These are phyloP conservation scores for Aspergillus fumigatus DNA, from an alignment of 2,329 filamentous ascomycete species.

Conservation along the genomic window DNA sequence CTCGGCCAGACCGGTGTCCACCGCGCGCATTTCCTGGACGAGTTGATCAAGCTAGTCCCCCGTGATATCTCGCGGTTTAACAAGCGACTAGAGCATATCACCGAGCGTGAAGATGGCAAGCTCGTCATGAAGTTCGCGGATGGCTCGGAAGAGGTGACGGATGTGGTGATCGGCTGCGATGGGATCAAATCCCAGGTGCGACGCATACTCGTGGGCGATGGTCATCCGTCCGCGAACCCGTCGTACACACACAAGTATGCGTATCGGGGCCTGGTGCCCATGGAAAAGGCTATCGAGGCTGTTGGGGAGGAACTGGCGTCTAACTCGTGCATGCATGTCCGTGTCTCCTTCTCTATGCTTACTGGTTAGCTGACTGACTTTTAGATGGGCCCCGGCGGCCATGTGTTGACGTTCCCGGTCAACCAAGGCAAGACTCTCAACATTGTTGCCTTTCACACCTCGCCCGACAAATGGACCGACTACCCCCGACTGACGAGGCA, in stretches of 20 bases:
- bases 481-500: conserved; percentile 17
- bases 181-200: conserved; percentile 49
- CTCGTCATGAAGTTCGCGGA: conserved; percentile 42
- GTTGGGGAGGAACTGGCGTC: conserved; percentile 44
- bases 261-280: conserved; percentile 49
- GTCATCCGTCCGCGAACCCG: conserved; percentile 41
- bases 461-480: conserved; percentile 21
- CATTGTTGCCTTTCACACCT: conserved; percentile 38
- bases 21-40: conserved; percentile 33
- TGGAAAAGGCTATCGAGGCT: conserved; percentile 42
- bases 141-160: conserved; percentile 38
- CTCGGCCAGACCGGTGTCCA: conserved; percentile 22
- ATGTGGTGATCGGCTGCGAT: conserved; percentile 45
- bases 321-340: conserved; percentile 30
- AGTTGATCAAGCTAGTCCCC: conserved; percentile 30
- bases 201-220: conserved; percentile 39
- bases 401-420: conserved; percentile 49
- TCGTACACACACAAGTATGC: conserved; percentile 51
- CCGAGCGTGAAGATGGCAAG: conserved; percentile 15
- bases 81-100: conserved; percentile 22
- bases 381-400: conserved; percentile 39
- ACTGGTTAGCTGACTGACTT: neutral
- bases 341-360: neutral
- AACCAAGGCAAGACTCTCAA: conserved; percentile 47
- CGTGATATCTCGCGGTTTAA: conserved; percentile 21